Conservation (phyloP, 2,329 filamentous ascomycete species). For the Scedosporium apiospermum region DNA sequence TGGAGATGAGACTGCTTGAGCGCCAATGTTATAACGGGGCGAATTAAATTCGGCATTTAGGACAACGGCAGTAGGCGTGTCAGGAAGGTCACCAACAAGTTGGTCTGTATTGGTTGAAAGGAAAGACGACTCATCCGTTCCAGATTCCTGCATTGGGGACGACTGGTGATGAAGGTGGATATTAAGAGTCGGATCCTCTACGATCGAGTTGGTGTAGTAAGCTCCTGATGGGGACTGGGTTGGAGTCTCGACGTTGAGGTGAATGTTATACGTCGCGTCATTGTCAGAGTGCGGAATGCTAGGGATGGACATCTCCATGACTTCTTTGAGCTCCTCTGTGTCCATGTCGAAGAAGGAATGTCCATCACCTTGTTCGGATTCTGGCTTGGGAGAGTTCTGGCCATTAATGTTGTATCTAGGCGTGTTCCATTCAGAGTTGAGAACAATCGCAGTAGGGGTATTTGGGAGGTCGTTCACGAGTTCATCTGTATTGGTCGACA, state of each 20-base stretch:
- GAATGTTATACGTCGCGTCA: neutral
- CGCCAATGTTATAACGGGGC: neutral
- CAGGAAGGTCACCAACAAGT: neutral
- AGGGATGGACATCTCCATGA: neutral
- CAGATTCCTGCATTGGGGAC: neutral
- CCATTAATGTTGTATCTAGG: neutral
- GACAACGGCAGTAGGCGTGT: neutral
- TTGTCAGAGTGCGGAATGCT: neutral
- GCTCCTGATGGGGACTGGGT: neutral
- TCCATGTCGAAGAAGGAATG: neutral
- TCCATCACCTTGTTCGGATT: neutral
- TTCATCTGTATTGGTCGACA: slow-evolving; percentile 1
- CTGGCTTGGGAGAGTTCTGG: too few species aligned
- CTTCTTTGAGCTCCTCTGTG: neutral
- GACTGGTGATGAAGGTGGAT: neutral
- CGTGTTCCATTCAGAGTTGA: neutral
- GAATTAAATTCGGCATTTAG: neutral
- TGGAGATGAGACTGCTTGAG: neutral
- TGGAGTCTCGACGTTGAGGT: neutral
- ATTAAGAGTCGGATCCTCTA: neutral
- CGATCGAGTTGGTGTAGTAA: too few species aligned
- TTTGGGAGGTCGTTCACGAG: neutral
- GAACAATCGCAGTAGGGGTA: neutral
- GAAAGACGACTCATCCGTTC: neutral
- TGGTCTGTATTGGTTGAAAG: neutral